These are phyloP conservation scores for Gossypium anomalum DNA, from an alignment of 345 rosid genomes.

Conservation along the genomic window DNA sequence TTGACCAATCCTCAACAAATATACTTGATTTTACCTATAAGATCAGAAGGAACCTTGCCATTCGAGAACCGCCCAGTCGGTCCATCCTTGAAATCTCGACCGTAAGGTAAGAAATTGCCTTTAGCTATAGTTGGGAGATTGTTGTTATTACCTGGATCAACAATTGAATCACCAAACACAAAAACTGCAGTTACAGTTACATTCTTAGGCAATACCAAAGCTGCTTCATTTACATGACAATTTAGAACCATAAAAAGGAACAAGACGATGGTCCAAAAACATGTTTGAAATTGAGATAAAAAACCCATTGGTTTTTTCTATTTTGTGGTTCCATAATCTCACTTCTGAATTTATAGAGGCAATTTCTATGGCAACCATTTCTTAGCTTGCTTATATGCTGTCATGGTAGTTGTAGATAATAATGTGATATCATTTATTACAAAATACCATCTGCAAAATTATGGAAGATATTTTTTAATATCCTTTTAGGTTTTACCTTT, in stretches of 20 bases:
- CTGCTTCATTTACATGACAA: not conserved
- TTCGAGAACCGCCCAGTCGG: constrained; percentile 77
- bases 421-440: not conserved
- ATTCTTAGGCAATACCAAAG: constrained; percentile 19
- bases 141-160: constrained; percentile 82
- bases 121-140: constrained; percentile 39
- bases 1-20: too few relatives aligned
- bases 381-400: not conserved
- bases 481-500: too few relatives aligned
- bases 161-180: constrained; percentile 81
- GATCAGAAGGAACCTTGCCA: constrained; percentile 71
- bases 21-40: constrained; percentile 38
- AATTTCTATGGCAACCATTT: not conserved
- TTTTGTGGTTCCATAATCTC: not conserved
- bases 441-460: too few relatives aligned
- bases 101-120: constrained; percentile 70
- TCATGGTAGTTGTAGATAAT: not conserved
- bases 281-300: not conserved
- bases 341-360: not conserved
- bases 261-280: not conserved
- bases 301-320: not conserved
- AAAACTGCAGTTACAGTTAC: constrained; percentile 46
- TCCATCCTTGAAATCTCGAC: constrained; percentile 51
- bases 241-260: not conserved
- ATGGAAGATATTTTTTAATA: too few relatives aligned